A percentile compares a stretch with the other conserved stretches of the same genome.
These are phyloP conservation scores for Albatrellus sp. DNA, from an alignment of 1,284 basidiomycete genomes.

Conservation along the genomic window DNA sequence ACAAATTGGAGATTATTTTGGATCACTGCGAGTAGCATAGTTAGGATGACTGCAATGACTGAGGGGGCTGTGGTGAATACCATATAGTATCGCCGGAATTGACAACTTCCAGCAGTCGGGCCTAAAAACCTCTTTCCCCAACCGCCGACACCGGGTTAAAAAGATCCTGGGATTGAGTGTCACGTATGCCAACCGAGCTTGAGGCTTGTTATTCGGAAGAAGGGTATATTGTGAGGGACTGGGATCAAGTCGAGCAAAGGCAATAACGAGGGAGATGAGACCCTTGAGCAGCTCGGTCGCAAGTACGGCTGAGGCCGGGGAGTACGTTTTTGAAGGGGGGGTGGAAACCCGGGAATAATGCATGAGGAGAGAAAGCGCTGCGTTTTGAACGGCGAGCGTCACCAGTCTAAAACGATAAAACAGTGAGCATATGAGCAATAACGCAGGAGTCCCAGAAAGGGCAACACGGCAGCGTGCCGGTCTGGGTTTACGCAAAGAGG, in stretches of 20 bases:
- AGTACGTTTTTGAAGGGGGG: conserved; percentile 69
- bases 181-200: conserved; percentile 5
- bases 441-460: conserved; percentile 7
- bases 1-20: conserved; percentile 96
- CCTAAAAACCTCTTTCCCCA: conserved; percentile 43
- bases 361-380: conserved; percentile 82
- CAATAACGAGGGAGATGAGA: conserved; percentile 68
- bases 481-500: not conserved
- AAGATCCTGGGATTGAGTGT: conserved; percentile 22
- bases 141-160: conserved; percentile 26
- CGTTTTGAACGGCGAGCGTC: conserved; percentile 90
- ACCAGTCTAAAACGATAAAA: conserved; percentile 45
- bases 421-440: conserved; percentile 4
- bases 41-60: conserved; percentile 1
- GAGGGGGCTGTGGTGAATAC: conserved; percentile 14
- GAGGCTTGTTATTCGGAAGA: conserved; percentile 10
- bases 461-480: not conserved
- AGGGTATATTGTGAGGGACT: conserved; percentile 15
- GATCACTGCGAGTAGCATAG: conserved; percentile 37
- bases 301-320: conserved; percentile 84
- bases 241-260: conserved; percentile 27
- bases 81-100: conserved; percentile 90
- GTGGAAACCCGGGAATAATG: conserved; percentile 86
- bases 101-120: conserved; percentile 87
- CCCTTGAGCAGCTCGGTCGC: conserved; percentile 91